phyloP scores from a whole-genome alignment of 148 eudicot genomes.

The Polygonum aviculare region DNA sequence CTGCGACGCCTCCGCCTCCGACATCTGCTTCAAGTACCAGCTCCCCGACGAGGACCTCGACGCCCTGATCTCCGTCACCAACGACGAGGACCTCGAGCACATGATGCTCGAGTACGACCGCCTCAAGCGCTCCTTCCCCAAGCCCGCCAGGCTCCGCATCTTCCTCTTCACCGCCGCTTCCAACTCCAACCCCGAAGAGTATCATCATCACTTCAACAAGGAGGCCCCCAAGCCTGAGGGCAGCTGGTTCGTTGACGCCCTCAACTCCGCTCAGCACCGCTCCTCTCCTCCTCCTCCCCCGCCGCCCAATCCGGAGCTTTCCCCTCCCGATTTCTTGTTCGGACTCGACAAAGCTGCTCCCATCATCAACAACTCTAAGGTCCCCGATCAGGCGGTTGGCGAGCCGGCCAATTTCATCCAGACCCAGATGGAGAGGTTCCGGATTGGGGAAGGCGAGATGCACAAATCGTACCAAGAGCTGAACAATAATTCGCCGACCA shows the following conservation, averaged over 20 bases:
- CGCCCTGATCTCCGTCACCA: conserved; percentile 77
- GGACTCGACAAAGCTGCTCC: conserved; percentile 45
- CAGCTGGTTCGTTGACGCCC: conserved; percentile 52
- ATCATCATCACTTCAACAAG: neutral
- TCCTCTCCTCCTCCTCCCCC: conserved; percentile 14
- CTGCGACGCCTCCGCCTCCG: conserved; percentile 6
- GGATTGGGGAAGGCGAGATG: conserved; percentile 21
- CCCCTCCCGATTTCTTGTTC: conserved; percentile 51
- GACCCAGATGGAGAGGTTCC: conserved; percentile 12
- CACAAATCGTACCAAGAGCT: conserved; percentile 56
- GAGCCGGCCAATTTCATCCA: conserved; percentile 13
- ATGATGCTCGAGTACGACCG: conserved; percentile 91
- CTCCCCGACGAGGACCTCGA: conserved; percentile 85
- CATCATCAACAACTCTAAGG: conserved; percentile 7
- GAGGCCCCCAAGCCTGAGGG: conserved; percentile 20
- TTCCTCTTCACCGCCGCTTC: conserved; percentile 34
- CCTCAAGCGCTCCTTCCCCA: conserved; percentile 33
- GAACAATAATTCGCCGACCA: neutral
- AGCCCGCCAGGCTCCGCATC: conserved; percentile 57
- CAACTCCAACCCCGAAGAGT: conserved; percentile 22
- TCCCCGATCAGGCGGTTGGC: neutral
- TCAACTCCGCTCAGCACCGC: conserved; percentile 30
- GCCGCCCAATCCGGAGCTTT: conserved; percentile 18
- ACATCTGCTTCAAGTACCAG: conserved; percentile 62
- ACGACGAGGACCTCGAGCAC: conserved; percentile 85